phyloP scores from a whole-genome alignment of 106 monocot genomes.

The Dendrobium catenatum region DNA sequence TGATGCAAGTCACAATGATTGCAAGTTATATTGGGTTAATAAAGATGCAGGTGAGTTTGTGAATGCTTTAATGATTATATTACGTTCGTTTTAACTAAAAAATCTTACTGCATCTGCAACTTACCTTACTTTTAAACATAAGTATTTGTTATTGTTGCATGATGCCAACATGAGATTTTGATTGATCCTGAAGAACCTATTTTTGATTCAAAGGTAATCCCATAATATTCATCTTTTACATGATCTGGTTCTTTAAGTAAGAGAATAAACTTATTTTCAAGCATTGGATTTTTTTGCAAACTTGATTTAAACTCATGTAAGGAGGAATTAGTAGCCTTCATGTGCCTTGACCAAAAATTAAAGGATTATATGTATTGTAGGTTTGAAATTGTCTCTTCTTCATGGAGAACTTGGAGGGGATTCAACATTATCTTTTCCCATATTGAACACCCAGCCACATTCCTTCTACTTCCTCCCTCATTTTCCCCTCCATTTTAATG shows the following conservation, averaged over 20 bases:
- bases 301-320: neutral
- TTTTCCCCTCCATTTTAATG: neutral
- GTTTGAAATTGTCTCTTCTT: neutral
- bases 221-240: neutral
- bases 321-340: neutral
- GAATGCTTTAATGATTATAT: neutral
- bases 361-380: neutral
- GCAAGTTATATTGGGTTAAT: neutral
- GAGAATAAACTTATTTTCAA: neutral
- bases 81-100: neutral
- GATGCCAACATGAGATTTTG: constrained; percentile 21
- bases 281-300: neutral
- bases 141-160: neutral
- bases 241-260: neutral
- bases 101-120: neutral
- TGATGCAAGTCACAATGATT: no score
- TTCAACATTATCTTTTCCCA: neutral
- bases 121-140: neutral
- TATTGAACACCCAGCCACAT: neutral
- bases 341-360: neutral
- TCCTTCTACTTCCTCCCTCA: neutral
- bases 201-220: constrained; percentile 55
- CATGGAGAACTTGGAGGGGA: neutral
- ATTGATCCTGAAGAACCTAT: constrained; percentile 62
- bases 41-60: constrained; percentile 18